Percentiles rank a stretch among this genome's conserved stretches.
Evolutionary conservation across 2,329 filamentous ascomycete species (phyloP).

Genomic region (Falciphora oryzae): DNA sequence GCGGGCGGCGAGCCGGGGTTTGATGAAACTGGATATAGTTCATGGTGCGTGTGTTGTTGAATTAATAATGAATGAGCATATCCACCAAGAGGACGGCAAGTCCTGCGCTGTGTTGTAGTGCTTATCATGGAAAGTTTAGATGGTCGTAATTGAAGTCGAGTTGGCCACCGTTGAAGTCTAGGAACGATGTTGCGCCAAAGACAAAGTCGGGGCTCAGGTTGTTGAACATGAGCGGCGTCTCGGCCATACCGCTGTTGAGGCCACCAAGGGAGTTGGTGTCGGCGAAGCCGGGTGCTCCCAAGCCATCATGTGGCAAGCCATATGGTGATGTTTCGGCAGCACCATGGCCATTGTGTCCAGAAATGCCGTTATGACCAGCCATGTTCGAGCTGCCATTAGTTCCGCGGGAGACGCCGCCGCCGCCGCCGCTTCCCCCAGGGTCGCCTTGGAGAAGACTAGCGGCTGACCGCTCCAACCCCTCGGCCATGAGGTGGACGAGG

Average conservation of each 20-base stretch:
- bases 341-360: neutral
- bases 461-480: slow-evolving; percentile 31
- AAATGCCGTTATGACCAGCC: neutral
- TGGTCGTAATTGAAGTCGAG: slow-evolving; percentile 3
- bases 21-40: too few species aligned
- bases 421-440: too few species aligned
- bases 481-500: slow-evolving; percentile 39
- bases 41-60: too few species aligned
- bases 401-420: too few species aligned
- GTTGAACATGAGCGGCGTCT: slow-evolving; percentile 1
- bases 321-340: neutral
- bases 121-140: slow-evolving; percentile 2
- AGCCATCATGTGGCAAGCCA: neutral
- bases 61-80: neutral
- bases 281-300: neutral
- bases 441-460: slow-evolving; percentile 5
- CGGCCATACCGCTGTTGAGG: slow-evolving; percentile 3
- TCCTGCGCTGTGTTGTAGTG: neutral
- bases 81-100: neutral
- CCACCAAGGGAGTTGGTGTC: neutral
- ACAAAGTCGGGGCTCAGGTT: slow-evolving; percentile 7
- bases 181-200: neutral
- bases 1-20: neutral
- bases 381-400: neutral
- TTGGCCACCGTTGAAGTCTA: slow-evolving; percentile 2